Evolutionary conservation across 2,329 filamentous ascomycete species (phyloP), one percentile per base, ranked within the genome.

Genomic region (Alternaria rosae): DNA sequence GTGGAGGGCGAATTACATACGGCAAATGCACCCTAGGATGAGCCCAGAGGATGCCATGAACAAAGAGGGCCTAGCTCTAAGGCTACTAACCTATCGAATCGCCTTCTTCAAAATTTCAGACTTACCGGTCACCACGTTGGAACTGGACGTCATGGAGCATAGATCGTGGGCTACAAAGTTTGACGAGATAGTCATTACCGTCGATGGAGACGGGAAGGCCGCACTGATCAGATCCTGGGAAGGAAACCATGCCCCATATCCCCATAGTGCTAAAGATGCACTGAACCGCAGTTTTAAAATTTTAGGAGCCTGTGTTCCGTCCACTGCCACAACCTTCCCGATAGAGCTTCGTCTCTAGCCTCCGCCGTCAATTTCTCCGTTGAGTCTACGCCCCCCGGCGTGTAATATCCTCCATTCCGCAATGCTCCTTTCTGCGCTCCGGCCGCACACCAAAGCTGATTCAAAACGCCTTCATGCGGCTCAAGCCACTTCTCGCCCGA

Each of bases 331-430:
- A 73, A 50, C 15, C 48, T 32, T 12, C 61, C 43, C 15, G 62
- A 68, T 38, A 71, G 48, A 1, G 30, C 54, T n/a, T 53, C 43
- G 26, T 69, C 59, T 52, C 9, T 62, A 28, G 43, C 58, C n/a
- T 66, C 42, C 32, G 61, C 59, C 23, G 54, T 60, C 20, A 65
- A 48, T 15, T 48, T 66, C 21, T 61, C 57, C 4, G 52, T 64
- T 9, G 32, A 54, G 41, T 65, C 47, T 32, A 63, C 52, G 1
- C 67, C 73, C 1, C 74, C 70, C 2, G 70, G 74, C 7, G 56
- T 51, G 54, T 82, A 84, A 54, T 81, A 83, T 11, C 61, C 69
- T 0, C 81, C 81, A 57, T 74, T 80, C 21, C 57, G 64, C 15
- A 82, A 63, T 9, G 74, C 69, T 32, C 66, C 64, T 55, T 64